Conservation (phyloP, 1,284 basidiomycete genomes). For the Binderoboletus segoi region DNA sequence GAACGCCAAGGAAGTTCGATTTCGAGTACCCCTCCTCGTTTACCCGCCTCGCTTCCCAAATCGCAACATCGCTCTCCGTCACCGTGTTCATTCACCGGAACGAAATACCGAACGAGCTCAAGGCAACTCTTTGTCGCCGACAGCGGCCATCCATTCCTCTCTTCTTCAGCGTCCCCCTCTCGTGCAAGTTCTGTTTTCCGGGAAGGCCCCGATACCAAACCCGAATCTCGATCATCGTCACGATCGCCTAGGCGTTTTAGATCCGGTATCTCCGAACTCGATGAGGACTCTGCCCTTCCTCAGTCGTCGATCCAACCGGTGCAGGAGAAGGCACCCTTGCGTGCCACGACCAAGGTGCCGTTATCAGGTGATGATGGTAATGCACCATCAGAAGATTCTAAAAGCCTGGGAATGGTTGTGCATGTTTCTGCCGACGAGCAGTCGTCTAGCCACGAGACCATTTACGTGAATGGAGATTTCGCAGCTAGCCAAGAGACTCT, state of each 20-base stretch:
- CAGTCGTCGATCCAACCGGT: constrained; percentile 25
- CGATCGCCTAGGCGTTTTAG: constrained; percentile 41
- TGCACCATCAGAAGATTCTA: constrained; percentile 22
- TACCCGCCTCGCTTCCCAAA: constrained; percentile 16
- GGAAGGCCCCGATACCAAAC: constrained; percentile 30
- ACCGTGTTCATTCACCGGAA: constrained; percentile 11
- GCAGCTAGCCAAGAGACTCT: constrained; percentile 3
- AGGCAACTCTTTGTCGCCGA: constrained; percentile 9
- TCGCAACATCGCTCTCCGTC: constrained; percentile 26
- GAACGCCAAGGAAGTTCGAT: constrained; percentile 36
- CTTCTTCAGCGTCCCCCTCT: constrained; percentile 26
- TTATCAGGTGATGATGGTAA: constrained; percentile 9
- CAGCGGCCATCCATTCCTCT: constrained; percentile 11
- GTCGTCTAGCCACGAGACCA: constrained; percentile 24
- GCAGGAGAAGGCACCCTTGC: constrained; percentile 22
- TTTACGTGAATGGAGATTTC: constrained; percentile 20
- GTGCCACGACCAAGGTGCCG: constrained; percentile 14
- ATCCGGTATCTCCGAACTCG: constrained; percentile 34
- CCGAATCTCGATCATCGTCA: constrained; percentile 40
- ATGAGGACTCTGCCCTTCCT: constrained; percentile 22
- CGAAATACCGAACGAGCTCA: constrained; percentile 3
- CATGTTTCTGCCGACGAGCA: constrained; percentile 17
- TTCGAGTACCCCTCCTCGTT: constrained; percentile 37
- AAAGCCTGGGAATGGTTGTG: constrained; percentile 20
- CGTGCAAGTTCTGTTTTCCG: constrained; percentile 27